Base-by-base conservation (phyloP, 495 filamentous ascomycete species). In the Bacidia rubella region DNA sequence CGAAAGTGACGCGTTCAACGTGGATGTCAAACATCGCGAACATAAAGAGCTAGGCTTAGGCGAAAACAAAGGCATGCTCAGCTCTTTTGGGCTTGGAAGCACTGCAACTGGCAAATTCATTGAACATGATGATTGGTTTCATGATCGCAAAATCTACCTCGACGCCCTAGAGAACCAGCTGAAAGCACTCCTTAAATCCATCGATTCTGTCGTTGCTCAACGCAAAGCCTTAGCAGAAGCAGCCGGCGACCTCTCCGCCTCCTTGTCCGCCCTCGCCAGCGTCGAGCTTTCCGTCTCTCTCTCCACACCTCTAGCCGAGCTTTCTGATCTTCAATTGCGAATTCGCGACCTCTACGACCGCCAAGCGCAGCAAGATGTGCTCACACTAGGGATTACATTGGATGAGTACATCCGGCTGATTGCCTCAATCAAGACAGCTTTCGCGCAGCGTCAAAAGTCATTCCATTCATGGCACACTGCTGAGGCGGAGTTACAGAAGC, bases 81-180 rank as follows among this genome's bases (percentile, higher is more conserved):
- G 90, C 59, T 82, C 82, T 12, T 76, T 96, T 51, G 86, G 87
- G 19, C 80, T 95, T 39, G 87, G 88, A 23, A 68, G 75, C 21
- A 70, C 73, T 53, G 77, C 81, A 26, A 72, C 69, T 46, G 72
- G 71, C 47, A 98, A 98, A 66, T 98, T 97, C 68, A 83, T 97
- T 40, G 92, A 98, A 64, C 93, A 95, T 60, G 92, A 98, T 68
- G 92, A 98, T 67, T 98, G 90, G 90, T 97, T 97, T 73, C 93
- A 96, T 61, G 93, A 98, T 56, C 88, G 93, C 42, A 83, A 80
- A 60, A 74, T 95, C 47, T 97, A 97, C 60, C 78, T 98, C 17
- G 92, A 97, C 65, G 89, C 90, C 12, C 74, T 98, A 24, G 92
- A 98, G 68, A 89, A 81, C 57, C 93, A 98, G 65, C 77, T 98